These are phyloP conservation scores for Heliosperma pusillum DNA, from an alignment of 148 eudicot genomes.

Conservation along the genomic window DNA sequence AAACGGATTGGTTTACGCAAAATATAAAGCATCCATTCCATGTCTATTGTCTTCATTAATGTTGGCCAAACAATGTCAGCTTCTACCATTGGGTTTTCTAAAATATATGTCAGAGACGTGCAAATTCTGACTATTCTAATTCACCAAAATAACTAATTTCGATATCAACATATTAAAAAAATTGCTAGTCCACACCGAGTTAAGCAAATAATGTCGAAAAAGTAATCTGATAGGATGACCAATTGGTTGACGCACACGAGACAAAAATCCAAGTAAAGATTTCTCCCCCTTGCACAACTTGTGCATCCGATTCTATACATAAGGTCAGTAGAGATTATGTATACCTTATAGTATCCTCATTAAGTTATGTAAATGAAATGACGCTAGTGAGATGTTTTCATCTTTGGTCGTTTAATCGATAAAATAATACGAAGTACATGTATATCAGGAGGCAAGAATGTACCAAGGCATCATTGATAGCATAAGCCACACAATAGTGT, in stretches of 20 bases:
- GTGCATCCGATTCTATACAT: neutral
- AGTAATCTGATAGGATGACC: too few relatives aligned
- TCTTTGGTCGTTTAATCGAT: neutral
- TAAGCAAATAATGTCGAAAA: neutral
- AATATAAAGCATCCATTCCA: neutral
- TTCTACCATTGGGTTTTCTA: too few relatives aligned
- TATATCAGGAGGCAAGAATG: conserved; percentile 25
- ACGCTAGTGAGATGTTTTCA: neutral
- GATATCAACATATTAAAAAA: neutral
- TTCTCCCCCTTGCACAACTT: neutral
- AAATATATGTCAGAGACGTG: neutral
- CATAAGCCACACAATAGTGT: conserved; percentile 85
- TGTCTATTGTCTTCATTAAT: neutral
- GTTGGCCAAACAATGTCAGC: neutral
- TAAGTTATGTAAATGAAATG: neutral
- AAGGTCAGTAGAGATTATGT: neutral
- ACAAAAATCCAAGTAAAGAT: neutral
- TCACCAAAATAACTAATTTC: neutral
- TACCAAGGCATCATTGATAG: conserved; percentile 76
- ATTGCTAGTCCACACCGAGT: too few relatives aligned
- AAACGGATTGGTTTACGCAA: neutral
- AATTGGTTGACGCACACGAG: too few relatives aligned
- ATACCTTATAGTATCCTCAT: neutral
- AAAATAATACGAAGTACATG: neutral
- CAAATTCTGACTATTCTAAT: neutral